Evolutionary conservation across 176 grass and related monocot genomes (phyloP), one percentile per base, ranked within the genome.

Genomic region (Aechmea fasciata): DNA sequence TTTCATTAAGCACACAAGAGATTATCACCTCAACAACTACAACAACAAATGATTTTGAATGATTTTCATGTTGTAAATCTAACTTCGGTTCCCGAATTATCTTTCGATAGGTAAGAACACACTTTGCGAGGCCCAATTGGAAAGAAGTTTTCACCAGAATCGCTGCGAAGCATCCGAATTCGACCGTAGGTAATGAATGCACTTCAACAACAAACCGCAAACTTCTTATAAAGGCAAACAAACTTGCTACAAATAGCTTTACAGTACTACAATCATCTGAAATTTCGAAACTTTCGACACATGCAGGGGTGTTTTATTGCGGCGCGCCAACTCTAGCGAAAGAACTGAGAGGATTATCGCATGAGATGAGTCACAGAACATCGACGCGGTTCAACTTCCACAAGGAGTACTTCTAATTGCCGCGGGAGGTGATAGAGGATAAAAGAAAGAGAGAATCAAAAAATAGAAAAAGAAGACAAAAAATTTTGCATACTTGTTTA

Each of bases 51-150:
- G 33, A n/a, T 53, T 26, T 26, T 26, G 25, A 26, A 26, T 2
- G n/a, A 26, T 26, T 10, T 47, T 62, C 64, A 10, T 52, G 50
- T 1, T 66, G 1, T 73, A 47, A 41, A 57, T 48, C 15, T 41
- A 19, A 17, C 26, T 55, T 50, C 9, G 13, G 51, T 48, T 48
- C 15, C 23, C 51, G 2, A 41, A 14, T 68, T 18, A 68, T 59
- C 7, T 29, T 33, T 57, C 6, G 6, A 63, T 82, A 99, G 94
- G 87, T 99, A 73, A 99, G 94, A 81, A 93, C 94, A 51, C 94
- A 99, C 73, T 99, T 99, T 57, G 94, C 94, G 25, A 93, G 94
- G 69, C 94, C 94, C 24, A 93, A 99, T 33, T 99, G 94, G 94
- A 99, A 75, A 52, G 94, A 93, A 78, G 94, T 99, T 24, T 99